Evolutionary conservation across 78 protist species (phyloP), one percentile per base, ranked within the genome.

Genomic region (Dictyostelium intermedium): DNA sequence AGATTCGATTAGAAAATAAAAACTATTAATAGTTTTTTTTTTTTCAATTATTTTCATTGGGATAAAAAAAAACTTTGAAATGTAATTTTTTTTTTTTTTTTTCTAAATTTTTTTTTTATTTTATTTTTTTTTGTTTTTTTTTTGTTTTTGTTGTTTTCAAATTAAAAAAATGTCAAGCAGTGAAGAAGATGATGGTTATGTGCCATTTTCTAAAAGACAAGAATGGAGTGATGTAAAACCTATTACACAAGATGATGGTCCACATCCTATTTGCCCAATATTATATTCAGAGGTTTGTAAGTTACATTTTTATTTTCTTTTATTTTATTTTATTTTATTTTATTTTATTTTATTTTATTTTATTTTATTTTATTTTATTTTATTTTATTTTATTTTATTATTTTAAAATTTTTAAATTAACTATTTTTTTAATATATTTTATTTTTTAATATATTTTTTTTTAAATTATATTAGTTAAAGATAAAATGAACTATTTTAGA

Each of bases 211-310:
- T n/a, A 63, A 96, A 23, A 79, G 97, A 56, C 61, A 61, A 30
- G 98, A 97, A 43, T 98, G 99, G 99, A 77, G 27, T 5, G 99
- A 98, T 73, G 96, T 98, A 20, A 32, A 1, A 43, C 99, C 99
- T 2, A 20, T 98, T 1, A 56, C 60, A 53, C 99, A 97, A 85
- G 97, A 97, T 78, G 98, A 98, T 39, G 98, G 98, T 1, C 96
- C 85, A 10, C 95, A 79, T 23, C 99, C 99, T 11, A 97, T 98
- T 16, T 91, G 92, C 13, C 94, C 96, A 18, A 98, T 98, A 45
- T 92, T 84, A 1, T 98, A 98, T 83, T 16, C 85, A 0, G 93
- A 70, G 9, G 84, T 45, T 11, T 98, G 98, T 97, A 78, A 6
- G 94, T 82, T 91, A n/a, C n/a, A n/a, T n/a, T n/a, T n/a, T n/a